A percentile compares a stretch with the other conserved stretches of the same genome.
phyloP scores from a whole-genome alignment of 192 early-diverging fungal genomes.

The Gryganskiella cystojenkinii region DNA sequence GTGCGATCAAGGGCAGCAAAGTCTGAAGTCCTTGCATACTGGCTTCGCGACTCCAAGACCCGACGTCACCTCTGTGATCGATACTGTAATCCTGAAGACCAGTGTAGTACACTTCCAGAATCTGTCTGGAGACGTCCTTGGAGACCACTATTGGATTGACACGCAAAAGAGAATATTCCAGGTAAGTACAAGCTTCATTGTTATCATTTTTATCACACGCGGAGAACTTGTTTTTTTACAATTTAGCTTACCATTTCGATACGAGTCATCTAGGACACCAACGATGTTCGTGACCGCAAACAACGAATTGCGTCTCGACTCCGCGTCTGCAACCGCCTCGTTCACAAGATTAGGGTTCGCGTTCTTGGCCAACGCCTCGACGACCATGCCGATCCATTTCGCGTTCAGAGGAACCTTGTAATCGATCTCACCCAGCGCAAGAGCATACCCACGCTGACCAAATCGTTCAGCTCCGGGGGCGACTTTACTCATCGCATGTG shows the following conservation, averaged over 20 bases:
- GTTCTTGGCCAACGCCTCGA: constrained; percentile 30
- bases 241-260: constrained; percentile 53
- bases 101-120: constrained; percentile 65
- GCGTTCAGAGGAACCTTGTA: constrained; percentile 29
- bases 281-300: constrained; percentile 63
- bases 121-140: constrained; percentile 46
- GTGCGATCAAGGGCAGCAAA: constrained; percentile 54
- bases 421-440: constrained; percentile 69
- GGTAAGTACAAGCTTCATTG: no score
- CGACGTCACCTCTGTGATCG: constrained; percentile 95
- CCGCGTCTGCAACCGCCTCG: constrained; percentile 66
- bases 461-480: constrained; percentile 52
- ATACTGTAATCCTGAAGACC: constrained; percentile 87
- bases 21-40: constrained; percentile 68
- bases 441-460: constrained; percentile 69
- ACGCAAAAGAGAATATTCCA: background rate
- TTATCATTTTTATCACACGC: no score
- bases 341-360: constrained; percentile 12
- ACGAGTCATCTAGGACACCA: constrained; percentile 43
- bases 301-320: constrained; percentile 74
- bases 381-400: constrained; percentile 12
- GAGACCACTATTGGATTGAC: constrained; percentile 43
- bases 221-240: no score
- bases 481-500: constrained; percentile 47
- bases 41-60: constrained; percentile 89